Conservation (phyloP, 2,329 filamentous ascomycete genomes). For the Canariomyces notabilis region DNA sequence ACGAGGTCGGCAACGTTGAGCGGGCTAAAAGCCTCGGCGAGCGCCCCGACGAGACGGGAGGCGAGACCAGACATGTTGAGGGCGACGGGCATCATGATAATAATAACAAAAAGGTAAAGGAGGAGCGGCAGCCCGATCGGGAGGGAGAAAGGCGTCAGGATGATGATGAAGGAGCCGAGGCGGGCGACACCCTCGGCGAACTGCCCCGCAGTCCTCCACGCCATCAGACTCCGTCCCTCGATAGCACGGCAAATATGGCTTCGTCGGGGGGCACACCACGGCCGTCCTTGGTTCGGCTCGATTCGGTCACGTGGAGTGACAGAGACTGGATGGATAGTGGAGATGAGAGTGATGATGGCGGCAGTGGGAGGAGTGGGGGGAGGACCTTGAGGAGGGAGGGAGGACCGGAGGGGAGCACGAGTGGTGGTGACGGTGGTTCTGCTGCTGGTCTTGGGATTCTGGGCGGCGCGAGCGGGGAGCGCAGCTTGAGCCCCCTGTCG, state of each 20-base stretch:
- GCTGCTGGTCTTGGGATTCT: slow-evolving; percentile 2
- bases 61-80: slow-evolving; percentile 50
- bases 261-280: slow-evolving; percentile 23
- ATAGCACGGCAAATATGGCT: slow-evolving; percentile 10
- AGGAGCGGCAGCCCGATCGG: slow-evolving; percentile 3
- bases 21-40: slow-evolving; percentile 58
- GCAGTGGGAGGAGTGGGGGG: not conserved
- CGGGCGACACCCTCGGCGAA: slow-evolving; percentile 43
- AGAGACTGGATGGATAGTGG: slow-evolving; percentile 56
- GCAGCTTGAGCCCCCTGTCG: slow-evolving; percentile 18
- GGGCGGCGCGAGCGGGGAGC: too few species aligned
- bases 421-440: not conserved
- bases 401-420: not conserved
- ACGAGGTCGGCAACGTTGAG: slow-evolving; percentile 58
- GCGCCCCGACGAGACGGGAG: slow-evolving; percentile 57
- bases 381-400: slow-evolving; percentile 1
- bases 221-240: slow-evolving; percentile 1
- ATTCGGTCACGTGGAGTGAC: slow-evolving; percentile 63
- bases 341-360: slow-evolving; percentile 37
- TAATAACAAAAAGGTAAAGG: slow-evolving; percentile 26
- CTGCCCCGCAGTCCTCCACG: slow-evolving; percentile 34
- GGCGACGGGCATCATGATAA: too few species aligned
- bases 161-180: slow-evolving; percentile 29
- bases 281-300: slow-evolving; percentile 33
- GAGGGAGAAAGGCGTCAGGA: slow-evolving; percentile 1